phyloP scores from a whole-genome alignment of 176 grass and related monocot species.

The Phyllostachys edulis region DNA sequence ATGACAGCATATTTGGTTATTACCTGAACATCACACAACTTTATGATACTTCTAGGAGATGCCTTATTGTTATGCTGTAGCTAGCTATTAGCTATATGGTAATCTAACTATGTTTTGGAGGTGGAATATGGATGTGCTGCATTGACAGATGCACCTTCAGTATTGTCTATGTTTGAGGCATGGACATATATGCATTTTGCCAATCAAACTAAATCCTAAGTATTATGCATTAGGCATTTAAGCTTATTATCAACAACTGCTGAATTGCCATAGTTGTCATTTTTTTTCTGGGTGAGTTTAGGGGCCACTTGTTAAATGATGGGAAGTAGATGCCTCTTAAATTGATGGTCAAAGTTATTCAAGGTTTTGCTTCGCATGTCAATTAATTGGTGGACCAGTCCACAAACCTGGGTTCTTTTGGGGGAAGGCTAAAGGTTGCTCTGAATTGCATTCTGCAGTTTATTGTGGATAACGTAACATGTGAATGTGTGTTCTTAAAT shows the following conservation, averaged over 20 bases:
- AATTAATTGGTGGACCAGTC: neutral
- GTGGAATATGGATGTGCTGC: neutral
- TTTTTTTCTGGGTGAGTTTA: neutral
- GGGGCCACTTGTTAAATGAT: neutral
- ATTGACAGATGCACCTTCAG: neutral
- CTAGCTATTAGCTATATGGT: neutral
- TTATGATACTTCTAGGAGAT: neutral
- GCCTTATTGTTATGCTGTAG: neutral
- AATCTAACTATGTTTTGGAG: conserved; percentile 3
- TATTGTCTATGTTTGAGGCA: conserved; percentile 3
- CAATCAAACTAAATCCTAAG: neutral
- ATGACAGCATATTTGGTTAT: conserved; percentile 16
- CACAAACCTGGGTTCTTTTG: neutral
- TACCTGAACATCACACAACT: neutral
- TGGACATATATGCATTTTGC: conserved; percentile 3
- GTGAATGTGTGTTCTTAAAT: neutral
- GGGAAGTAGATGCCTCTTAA: neutral
- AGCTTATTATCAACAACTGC: neutral
- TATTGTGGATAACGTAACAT: neutral
- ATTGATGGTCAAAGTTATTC: neutral
- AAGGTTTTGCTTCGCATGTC: neutral
- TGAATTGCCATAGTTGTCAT: neutral
- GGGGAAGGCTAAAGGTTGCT: neutral
- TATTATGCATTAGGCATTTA: neutral
- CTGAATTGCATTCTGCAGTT: neutral